Base-by-base conservation (phyloP, 2,329 filamentous ascomycete species). In the Cercospora citrullina region DNA sequence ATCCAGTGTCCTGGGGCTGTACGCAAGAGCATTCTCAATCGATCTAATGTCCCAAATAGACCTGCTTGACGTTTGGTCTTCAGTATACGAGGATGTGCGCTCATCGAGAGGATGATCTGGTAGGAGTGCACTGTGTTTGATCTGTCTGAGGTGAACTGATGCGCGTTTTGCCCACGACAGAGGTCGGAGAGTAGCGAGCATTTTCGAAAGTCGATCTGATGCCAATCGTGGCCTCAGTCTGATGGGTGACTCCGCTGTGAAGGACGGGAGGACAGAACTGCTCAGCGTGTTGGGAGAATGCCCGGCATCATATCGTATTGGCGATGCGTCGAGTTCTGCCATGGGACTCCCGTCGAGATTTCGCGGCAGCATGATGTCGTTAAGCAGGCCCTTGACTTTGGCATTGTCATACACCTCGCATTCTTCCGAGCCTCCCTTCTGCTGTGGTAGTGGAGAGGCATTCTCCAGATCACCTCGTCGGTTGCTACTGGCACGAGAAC, bases 101-200 rank as follows among this genome's bases (percentile, higher is more conserved):
- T 33, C 42, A 16, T 55, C 26, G 30, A 63, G 28, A 26, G 16
- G 5, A 33, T 23, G 28, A 18, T 36, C 55, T 23, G 55, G 9
- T 3, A 59, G 30, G 5, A 21, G 7, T 10, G n/a, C 36, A 48
- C 62, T 64, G 21, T 58, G 42, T 28, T 36, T 33, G n/a, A 58
- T 58, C 2, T 58, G 62, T 36, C 59, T 64, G 51, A 64, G 21
- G 23, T 45, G 62, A 7, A 45, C 9, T 8, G 62, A 59, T 18
- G 62, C 62, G 31, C 53, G 21, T 57, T 57, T 64, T 14, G 62
- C 62, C 62, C 62, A 64, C 28, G 51, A 64, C 18, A 59, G 16
- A 14, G 62, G 62, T 4, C 26, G 51, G n/a, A 64, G 53, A 23
- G 62, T 31, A 33, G 51, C 51, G 26, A 64, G 31, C 33, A 42